Evolutionary conservation across 2,329 filamentous ascomycete genomes (phyloP).

Genomic region (Colletotrichum sp.): DNA sequence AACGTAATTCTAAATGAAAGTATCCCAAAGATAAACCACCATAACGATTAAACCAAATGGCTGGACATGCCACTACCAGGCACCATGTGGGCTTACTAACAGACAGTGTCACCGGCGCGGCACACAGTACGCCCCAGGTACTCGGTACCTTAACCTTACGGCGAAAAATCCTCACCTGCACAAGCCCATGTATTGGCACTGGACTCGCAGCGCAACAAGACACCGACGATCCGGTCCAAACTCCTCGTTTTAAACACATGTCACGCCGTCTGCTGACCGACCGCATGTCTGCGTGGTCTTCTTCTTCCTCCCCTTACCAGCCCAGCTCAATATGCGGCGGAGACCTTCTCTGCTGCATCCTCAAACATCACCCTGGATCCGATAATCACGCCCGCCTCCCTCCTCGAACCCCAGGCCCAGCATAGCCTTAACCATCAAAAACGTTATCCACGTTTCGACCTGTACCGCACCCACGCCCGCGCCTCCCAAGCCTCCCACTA

Average conservation of each 20-base stretch:
- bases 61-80: not conserved
- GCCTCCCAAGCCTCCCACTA: slow-evolving; percentile 22
- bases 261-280: slow-evolving; percentile 21
- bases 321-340: slow-evolving; percentile 58
- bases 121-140: not conserved
- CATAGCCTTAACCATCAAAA: slow-evolving; percentile 23
- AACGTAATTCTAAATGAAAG: not conserved
- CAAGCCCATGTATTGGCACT: not conserved
- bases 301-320: slow-evolving; percentile 12
- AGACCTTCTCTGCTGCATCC: slow-evolving; percentile 60
- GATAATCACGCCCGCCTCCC: slow-evolving; percentile 45
- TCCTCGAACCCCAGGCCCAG: slow-evolving; percentile 35
- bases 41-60: not conserved
- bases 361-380: slow-evolving; percentile 61
- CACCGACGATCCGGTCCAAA: slow-evolving; percentile 22
- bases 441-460: slow-evolving; percentile 22
- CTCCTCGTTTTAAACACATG: slow-evolving; percentile 15
- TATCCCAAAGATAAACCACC: not conserved
- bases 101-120: not conserved
- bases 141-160: slow-evolving; percentile 2
- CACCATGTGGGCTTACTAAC: not conserved
- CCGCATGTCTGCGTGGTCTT: slow-evolving; percentile 21
- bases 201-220: slow-evolving; percentile 23
- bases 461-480: slow-evolving; percentile 23
- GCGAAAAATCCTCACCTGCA: slow-evolving; percentile 17